Evolutionary conservation across 169 alveolate genomes (phyloP).

Genomic region (Eimeria acervulina): DNA sequence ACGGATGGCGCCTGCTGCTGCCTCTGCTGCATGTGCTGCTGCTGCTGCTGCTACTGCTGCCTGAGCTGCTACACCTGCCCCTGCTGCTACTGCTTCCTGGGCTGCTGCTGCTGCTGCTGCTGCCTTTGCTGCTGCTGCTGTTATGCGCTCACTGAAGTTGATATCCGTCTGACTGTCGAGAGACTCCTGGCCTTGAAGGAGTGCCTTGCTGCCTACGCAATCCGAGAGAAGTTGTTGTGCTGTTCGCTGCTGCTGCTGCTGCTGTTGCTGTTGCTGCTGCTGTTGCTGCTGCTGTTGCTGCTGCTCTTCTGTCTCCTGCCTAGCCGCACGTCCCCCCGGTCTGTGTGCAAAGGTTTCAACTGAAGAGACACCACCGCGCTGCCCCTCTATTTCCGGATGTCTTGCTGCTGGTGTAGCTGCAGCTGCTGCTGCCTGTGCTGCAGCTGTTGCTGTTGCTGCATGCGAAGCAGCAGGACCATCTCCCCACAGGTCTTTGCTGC

Average conservation of each 20-base stretch:
- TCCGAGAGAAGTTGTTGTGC: too few relatives aligned
- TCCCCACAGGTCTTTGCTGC: not conserved
- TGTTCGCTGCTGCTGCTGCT: too few relatives aligned
- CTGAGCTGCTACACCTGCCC: not conserved
- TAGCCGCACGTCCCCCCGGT: too few relatives aligned
- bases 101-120: not conserved
- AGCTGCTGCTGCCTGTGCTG: too few relatives aligned
- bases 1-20: not conserved
- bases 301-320: too few relatives aligned
- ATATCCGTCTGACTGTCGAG: too few relatives aligned
- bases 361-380: too few relatives aligned
- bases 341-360: too few relatives aligned
- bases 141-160: not conserved
- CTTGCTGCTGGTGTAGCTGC: not conserved
- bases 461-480: not conserved
- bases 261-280: too few relatives aligned
- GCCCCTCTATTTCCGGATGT: not conserved
- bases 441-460: not conserved
- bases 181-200: too few relatives aligned
- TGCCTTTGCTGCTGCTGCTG: not conserved
- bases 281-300: too few relatives aligned
- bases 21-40: not conserved
- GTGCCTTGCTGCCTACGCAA: too few relatives aligned
- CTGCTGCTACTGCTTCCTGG: not conserved
- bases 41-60: not conserved